Evolutionary conservation across 192 early-diverging fungal genomes (phyloP).

Genomic region (Geosiphon pyriformis): DNA sequence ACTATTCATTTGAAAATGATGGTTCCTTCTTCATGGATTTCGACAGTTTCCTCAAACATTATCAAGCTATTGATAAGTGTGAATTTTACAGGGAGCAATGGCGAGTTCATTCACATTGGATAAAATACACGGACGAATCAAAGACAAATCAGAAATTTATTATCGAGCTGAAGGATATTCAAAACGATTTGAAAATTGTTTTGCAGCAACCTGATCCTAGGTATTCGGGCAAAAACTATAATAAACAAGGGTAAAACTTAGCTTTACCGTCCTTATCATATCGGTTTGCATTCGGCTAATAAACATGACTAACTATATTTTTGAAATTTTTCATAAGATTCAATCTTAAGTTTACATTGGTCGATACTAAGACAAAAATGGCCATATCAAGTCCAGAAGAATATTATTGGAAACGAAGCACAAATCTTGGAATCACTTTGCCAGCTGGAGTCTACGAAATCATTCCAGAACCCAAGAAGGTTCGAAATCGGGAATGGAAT

Average conservation of each 20-base stretch:
- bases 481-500: background rate
- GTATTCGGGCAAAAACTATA: background rate
- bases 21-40: constrained; percentile 4
- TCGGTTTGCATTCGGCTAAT: too few relatives aligned
- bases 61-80: background rate
- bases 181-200: background rate
- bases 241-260: background rate
- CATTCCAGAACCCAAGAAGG: background rate
- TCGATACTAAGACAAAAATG: background rate
- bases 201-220: background rate
- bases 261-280: too few relatives aligned
- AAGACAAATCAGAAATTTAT: background rate
- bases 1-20: background rate
- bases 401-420: background rate
- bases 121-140: background rate
- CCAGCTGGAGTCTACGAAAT: background rate
- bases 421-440: background rate
- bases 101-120: background rate
- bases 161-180: background rate
- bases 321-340: background rate
- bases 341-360: background rate
- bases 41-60: background rate
- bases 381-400: background rate
- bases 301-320: too few relatives aligned
- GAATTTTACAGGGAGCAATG: background rate